Evolutionary conservation across 768 basidiomycete species (phyloP).

Genomic region (Suillus tomentosus): DNA sequence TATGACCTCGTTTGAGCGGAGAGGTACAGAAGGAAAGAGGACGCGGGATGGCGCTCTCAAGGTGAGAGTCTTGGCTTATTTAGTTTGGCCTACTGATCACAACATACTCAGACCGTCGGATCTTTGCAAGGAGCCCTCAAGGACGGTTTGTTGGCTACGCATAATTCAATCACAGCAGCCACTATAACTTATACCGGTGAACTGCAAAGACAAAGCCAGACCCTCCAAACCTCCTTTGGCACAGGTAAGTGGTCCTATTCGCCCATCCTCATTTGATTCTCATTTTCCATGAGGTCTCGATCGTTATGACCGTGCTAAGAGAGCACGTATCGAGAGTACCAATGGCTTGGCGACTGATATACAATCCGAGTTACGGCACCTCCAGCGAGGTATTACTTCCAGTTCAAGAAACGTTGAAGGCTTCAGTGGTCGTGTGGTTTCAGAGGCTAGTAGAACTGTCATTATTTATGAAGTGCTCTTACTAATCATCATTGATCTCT

Average conservation of each 20-base stretch:
- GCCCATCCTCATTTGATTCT: neutral
- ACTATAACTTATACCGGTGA: constrained; percentile 52
- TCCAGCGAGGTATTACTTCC: constrained; percentile 53
- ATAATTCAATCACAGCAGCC: constrained; percentile 46
- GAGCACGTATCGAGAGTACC: constrained; percentile 64
- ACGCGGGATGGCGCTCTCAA: constrained; percentile 60
- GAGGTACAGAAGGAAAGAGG: constrained; percentile 52
- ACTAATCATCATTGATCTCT: neutral
- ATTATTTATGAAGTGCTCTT: neutral
- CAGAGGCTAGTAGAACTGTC: constrained; percentile 47
- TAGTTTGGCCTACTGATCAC: constrained; percentile 17
- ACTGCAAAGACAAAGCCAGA: constrained; percentile 50
- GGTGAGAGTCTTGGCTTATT: constrained; percentile 38
- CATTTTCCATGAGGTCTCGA: constrained; percentile 51
- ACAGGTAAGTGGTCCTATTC: constrained; percentile 18
- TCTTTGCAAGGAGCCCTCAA: constrained; percentile 43
- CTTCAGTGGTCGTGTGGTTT: constrained; percentile 43
- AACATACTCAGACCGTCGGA: constrained; percentile 40
- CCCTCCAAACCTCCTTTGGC: constrained; percentile 44
- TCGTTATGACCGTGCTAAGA: constrained; percentile 61
- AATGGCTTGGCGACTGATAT: constrained; percentile 48
- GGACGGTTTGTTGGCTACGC: constrained; percentile 46
- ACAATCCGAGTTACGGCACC: constrained; percentile 51
- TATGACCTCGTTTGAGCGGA: constrained; percentile 43
- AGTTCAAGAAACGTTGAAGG: constrained; percentile 50